Evolutionary conservation across 78 protist genomes (phyloP).

Genomic region (Dictyostelium firmibasis): DNA sequence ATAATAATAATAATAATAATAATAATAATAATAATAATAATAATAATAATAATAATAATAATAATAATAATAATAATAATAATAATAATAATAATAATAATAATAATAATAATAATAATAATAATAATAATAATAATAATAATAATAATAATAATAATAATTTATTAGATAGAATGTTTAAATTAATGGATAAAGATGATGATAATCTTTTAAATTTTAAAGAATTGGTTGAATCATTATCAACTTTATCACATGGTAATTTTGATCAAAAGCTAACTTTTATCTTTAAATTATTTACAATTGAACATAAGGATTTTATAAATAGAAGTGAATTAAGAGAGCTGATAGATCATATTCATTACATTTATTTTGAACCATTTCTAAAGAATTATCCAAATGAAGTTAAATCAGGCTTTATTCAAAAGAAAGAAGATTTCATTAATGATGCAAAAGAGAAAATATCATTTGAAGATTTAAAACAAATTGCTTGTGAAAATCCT

Average conservation of each 20-base stretch:
- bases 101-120: not conserved
- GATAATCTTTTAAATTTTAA: constrained; percentile 71
- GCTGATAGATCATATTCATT: not conserved
- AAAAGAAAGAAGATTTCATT: constrained; percentile 27
- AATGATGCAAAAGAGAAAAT: not conserved
- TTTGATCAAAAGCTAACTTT: constrained; percentile 59
- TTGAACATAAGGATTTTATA: not conserved
- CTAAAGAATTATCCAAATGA: constrained; percentile 22
- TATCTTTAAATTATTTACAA: constrained; percentile 64
- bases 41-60: not conserved
- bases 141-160: not conserved
- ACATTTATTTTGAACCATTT: constrained; percentile 15
- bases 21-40: not conserved
- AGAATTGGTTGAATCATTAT: constrained; percentile 55
- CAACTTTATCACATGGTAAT: constrained; percentile 54
- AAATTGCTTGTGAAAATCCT: constrained; percentile 15
- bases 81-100: not conserved
- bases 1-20: constrained; percentile 3
- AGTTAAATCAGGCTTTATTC: not conserved
- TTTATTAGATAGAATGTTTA: constrained; percentile 36
- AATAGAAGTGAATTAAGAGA: not conserved
- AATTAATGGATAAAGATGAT: constrained; percentile 53
- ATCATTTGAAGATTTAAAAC: constrained; percentile 42
- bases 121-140: not conserved
- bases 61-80: not conserved